phyloP scores from a whole-genome alignment of 75 land plant genomes.

The Adiantum capillusveneris region DNA sequence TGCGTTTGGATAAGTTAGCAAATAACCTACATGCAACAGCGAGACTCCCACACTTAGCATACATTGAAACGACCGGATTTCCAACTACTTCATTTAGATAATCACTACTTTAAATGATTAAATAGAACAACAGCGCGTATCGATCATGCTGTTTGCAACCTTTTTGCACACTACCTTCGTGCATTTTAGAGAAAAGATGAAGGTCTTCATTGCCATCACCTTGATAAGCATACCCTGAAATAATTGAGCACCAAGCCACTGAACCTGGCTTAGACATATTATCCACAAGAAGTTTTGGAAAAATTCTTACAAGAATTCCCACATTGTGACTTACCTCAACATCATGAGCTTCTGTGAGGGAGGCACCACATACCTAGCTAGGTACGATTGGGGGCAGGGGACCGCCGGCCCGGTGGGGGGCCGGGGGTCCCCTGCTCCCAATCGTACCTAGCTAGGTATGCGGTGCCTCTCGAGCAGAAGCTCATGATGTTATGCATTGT shows the following conservation, averaged over 20 bases:
- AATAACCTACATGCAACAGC: conserved; percentile 8
- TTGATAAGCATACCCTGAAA: conserved; percentile 13
- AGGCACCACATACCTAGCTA: too few species aligned
- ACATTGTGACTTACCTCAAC: too few species aligned
- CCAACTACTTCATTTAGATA: conserved; percentile 18
- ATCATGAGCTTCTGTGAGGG: too few species aligned
- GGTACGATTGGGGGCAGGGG: too few species aligned
- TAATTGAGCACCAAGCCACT: conserved; percentile 31
- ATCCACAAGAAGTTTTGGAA: too few species aligned
- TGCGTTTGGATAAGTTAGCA: background rate
- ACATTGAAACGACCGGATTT: conserved; percentile 23
- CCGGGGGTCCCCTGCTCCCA: too few species aligned
- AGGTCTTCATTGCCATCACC: conserved; percentile 8
- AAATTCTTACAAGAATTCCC: too few species aligned
- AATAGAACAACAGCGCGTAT: conserved; percentile 25
- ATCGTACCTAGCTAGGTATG: too few species aligned
- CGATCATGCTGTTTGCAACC: conserved; percentile 14
- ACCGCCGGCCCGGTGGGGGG: too few species aligned
- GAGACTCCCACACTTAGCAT: conserved; percentile 12
- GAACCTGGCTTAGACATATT: conserved; percentile 17
- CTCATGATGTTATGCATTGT: too few species aligned
- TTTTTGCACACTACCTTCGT: conserved; percentile 1
- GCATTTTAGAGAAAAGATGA: conserved; percentile 13
- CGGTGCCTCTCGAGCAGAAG: too few species aligned
- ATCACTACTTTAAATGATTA: conserved; percentile 15